A percentile compares a stretch with the other conserved stretches of the same genome.
These are phyloP conservation scores for Trichoderma sp. DNA, from an alignment of 2,329 filamentous ascomycete species.

Conservation along the genomic window DNA sequence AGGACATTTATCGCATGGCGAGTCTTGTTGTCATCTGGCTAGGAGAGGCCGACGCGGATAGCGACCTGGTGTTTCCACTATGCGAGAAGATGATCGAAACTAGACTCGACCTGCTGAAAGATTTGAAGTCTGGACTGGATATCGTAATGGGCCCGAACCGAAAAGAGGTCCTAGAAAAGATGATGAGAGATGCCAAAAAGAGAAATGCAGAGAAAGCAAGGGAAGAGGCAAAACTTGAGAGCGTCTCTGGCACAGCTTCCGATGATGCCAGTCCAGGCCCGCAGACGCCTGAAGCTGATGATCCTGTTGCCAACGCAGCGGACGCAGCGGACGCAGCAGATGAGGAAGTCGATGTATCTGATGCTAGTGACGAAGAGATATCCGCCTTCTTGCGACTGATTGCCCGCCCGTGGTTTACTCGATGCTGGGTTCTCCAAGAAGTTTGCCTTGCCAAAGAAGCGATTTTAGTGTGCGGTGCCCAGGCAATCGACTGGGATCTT, in stretches of 20 bases:
- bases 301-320: background rate
- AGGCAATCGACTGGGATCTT: conserved; percentile 18
- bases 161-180: background rate
- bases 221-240: background rate
- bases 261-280: background rate
- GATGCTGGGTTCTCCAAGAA: conserved; percentile 27
- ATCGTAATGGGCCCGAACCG: conserved; percentile 17
- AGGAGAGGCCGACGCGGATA: conserved; percentile 18
- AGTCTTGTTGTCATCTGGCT: conserved; percentile 30
- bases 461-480: conserved; percentile 4
- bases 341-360: background rate
- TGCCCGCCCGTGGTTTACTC: conserved; percentile 23
- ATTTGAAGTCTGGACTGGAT: background rate
- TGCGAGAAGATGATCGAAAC: conserved; percentile 13
- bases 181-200: background rate
- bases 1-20: conserved; percentile 8
- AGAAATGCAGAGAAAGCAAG: background rate
- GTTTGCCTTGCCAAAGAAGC: conserved; percentile 5
- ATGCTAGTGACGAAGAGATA: conserved; percentile 5
- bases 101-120: conserved; percentile 5
- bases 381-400: conserved; percentile 22
- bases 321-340: background rate
- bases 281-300: background rate
- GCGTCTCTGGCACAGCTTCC: background rate
- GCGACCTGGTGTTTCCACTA: conserved; percentile 19